Evolutionary conservation across 306 rosid species (phyloP), one percentile per base, ranked within the genome.

Genomic region (Medicago truncatula): DNA sequence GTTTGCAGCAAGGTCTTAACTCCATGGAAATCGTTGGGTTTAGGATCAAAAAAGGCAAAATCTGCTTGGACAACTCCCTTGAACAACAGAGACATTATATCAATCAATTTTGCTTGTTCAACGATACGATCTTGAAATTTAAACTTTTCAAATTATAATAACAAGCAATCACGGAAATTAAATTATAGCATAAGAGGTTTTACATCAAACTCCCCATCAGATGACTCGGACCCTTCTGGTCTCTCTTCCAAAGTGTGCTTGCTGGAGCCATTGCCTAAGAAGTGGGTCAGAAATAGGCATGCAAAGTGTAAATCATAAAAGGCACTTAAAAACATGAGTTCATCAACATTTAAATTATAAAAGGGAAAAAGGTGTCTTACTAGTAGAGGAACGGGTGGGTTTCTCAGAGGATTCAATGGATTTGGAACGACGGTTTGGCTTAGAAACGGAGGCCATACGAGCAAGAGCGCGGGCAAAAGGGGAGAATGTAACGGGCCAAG

Each of bases 41-140:
- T 92, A 7, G 97, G 96, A 86, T 94, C 97, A 41, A 89, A 94
- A 81, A 94, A 92, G 43, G 87, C 87, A 86, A 90, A 89, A 71
- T 94, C 96, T 70, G 93, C 93, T 87, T 90, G 96, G 54, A 94
- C 78, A 68, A 76, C 77, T 47, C 87, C 95, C 96, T 90, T 58
- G 50, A 86, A 73, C 71, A 76, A 53, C 60, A 76, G 18, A 40
- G 40, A 83, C 31, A 28, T 70, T 7, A 70, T 38, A 75, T 59
- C 47, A 68, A 67, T 70, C 14, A 76, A 79, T 11, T 70, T 34
- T 4, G 12, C 59, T 11, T 17, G 43, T 12, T 17, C 40, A 59
- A 75, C 9, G 12, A 57, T 39, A 38, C 36, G 36, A 4, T 16
- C 36, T 7, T 20, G 34, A 47, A 58, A 40, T 71, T 18, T 17